These are phyloP conservation scores for Omphalotus guepiniiformis DNA, from an alignment of 768 basidiomycete genomes.

Conservation along the genomic window DNA sequence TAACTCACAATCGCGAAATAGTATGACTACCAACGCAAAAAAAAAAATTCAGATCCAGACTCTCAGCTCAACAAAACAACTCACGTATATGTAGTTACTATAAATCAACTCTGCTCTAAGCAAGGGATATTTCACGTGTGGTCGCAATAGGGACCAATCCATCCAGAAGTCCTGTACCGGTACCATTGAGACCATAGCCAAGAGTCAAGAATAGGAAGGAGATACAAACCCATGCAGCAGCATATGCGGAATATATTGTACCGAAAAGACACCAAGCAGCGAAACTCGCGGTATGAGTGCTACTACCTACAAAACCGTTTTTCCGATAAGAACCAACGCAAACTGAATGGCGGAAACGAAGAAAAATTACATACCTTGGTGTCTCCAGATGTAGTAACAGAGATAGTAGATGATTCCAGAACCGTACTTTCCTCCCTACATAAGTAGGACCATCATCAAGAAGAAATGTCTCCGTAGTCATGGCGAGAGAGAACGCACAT, in stretches of 20 bases:
- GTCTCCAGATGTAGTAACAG: slow-evolving; percentile 78
- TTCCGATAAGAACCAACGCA: not conserved
- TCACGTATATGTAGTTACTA: slow-evolving; percentile 52
- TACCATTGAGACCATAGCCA: not conserved
- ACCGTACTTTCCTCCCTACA: slow-evolving; percentile 81
- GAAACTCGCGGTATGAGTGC: slow-evolving; percentile 43
- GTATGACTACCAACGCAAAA: slow-evolving; percentile 47
- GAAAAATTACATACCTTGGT: slow-evolving; percentile 40
- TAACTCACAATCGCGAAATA: slow-evolving; percentile 70
- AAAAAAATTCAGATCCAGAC: not conserved
- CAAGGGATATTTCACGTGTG: slow-evolving; percentile 49
- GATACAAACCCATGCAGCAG: slow-evolving; percentile 67
- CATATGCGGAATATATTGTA: slow-evolving; percentile 64
- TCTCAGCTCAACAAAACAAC: slow-evolving; percentile 10
- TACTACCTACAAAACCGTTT: slow-evolving; percentile 24
- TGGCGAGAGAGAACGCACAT: slow-evolving; percentile 43
- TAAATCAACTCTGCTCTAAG: slow-evolving; percentile 79
- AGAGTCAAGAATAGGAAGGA: not conserved
- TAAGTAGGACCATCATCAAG: slow-evolving; percentile 2
- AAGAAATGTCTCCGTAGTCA: not conserved
- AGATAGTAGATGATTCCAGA: slow-evolving; percentile 60
- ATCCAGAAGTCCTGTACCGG: slow-evolving; percentile 67
- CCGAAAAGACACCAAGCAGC: slow-evolving; percentile 66
- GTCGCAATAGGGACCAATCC: slow-evolving; percentile 86
- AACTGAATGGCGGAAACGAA: not conserved